These are phyloP conservation scores for Fraxinus platypoda DNA, from an alignment of 305 asterid genomes.

Conservation along the genomic window DNA sequence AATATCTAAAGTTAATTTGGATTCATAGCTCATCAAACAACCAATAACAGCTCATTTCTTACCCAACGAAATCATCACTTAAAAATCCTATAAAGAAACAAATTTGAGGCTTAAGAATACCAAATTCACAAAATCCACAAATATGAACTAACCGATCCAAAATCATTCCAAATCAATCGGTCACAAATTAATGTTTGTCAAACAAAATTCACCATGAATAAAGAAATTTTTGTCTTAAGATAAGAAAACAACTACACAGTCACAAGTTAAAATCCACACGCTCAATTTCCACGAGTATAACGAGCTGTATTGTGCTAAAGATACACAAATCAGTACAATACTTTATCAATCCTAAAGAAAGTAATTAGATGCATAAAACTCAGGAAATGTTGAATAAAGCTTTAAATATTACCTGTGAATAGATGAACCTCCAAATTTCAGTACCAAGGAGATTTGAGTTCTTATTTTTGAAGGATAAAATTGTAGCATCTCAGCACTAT, in stretches of 20 bases:
- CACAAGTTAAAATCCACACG: constrained; percentile 25
- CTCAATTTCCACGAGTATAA: no score
- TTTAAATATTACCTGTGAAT: constrained; percentile 54
- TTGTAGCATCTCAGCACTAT: constrained; percentile 33
- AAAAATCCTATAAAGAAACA: no score
- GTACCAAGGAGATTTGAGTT: constrained; percentile 18
- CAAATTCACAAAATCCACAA: no score
- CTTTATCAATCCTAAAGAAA: background rate
- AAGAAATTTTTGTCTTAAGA: background rate
- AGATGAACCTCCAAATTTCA: constrained; percentile 47
- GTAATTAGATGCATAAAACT: background rate
- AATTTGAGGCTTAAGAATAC: no score
- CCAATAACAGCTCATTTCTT: no score
- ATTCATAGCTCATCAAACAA: no score
- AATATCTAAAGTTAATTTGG: no score
- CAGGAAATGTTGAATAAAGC: constrained; percentile 29
- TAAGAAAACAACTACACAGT: background rate
- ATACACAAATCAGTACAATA: no score
- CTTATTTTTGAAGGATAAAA: constrained; percentile 20
- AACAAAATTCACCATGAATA: background rate
- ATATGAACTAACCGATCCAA: no score
- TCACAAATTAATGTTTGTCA: constrained; percentile 3
- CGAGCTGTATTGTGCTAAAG: no score
- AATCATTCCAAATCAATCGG: no score
- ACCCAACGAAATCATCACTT: no score